Conservation (phyloP, 169 alveolate species). For the Babesia bigemina region DNA sequence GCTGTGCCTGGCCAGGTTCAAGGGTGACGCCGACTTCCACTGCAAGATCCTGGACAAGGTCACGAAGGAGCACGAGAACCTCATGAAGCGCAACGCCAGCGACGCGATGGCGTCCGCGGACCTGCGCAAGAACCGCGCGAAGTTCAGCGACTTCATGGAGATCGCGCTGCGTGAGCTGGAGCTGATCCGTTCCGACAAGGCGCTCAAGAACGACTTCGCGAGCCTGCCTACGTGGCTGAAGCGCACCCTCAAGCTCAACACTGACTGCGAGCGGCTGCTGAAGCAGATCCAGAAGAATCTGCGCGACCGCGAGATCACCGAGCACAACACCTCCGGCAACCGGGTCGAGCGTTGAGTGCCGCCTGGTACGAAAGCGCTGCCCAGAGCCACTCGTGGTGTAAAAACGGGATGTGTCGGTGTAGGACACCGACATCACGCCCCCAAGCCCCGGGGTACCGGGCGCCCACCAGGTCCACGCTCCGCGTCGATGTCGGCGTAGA, state of each 20-base stretch:
- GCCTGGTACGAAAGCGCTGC: not conserved
- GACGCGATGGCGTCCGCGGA: slow-evolving; percentile 39
- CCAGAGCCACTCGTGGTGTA: not conserved
- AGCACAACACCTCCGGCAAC: slow-evolving; percentile 24
- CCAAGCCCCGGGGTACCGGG: too few species aligned
- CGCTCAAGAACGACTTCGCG: slow-evolving; percentile 42
- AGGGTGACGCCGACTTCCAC: slow-evolving; percentile 38
- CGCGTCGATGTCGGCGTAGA: too few species aligned
- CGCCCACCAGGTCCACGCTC: too few species aligned
- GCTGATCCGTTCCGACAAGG: not conserved
- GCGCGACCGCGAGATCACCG: slow-evolving; percentile 47
- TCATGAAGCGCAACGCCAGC: slow-evolving; percentile 25
- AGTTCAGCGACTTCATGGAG: slow-evolving; percentile 31
- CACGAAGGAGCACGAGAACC: slow-evolving; percentile 12
- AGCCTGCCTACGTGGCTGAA: slow-evolving; percentile 61
- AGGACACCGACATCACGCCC: too few species aligned
- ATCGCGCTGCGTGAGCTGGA: slow-evolving; percentile 24
- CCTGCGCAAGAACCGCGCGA: slow-evolving; percentile 51
- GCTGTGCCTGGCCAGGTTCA: slow-evolving; percentile 53
- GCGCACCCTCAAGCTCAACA: slow-evolving; percentile 45
- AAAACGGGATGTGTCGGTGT: not conserved
- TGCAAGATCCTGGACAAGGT: slow-evolving; percentile 30
- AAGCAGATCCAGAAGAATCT: slow-evolving; percentile 42
- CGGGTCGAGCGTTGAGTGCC: slow-evolving; percentile 11
- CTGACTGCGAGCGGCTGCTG: slow-evolving; percentile 41